Evolutionary conservation across 2,329 filamentous ascomycete species (phyloP).

Genomic region (Penicillium sp.): DNA sequence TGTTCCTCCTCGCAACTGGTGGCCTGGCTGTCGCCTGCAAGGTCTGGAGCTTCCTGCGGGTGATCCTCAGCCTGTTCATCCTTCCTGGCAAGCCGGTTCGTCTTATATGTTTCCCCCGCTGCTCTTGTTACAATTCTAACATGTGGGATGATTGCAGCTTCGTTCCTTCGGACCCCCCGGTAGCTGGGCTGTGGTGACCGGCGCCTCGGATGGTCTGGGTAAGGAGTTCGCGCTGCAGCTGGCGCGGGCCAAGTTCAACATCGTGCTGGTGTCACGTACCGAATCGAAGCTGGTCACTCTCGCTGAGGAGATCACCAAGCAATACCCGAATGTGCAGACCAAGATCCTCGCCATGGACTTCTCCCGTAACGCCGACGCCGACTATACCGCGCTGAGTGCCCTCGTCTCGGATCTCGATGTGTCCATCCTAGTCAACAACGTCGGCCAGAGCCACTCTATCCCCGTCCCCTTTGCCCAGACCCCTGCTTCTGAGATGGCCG

Average conservation of each 20-base stretch:
- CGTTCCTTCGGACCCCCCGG: constrained; percentile 88
- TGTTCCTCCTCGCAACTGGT: constrained; percentile 53
- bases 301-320: constrained; percentile 73
- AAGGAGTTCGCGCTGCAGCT: constrained; percentile 95
- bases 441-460: constrained; percentile 91
- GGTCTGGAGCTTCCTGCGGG: constrained; percentile 61
- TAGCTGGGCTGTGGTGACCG: constrained; percentile 92
- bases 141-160: constrained; percentile 61
- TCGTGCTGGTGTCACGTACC: constrained; percentile 95
- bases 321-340: constrained; percentile 68
- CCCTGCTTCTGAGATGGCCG: constrained; percentile 74
- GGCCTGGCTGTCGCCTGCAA: constrained; percentile 63
- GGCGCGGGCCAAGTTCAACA: constrained; percentile 88
- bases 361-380: constrained; percentile 73
- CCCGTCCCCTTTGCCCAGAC: constrained; percentile 88
- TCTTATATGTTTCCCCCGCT: constrained; percentile 1
- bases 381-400: constrained; percentile 75
- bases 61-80: constrained; percentile 71
- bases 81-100: constrained; percentile 58
- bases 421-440: constrained; percentile 92
- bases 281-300: constrained; percentile 83
- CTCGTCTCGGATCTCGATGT: constrained; percentile 76
- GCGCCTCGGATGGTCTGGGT: constrained; percentile 93
- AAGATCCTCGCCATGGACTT: constrained; percentile 93
- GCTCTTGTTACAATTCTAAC: constrained; percentile 13